Evolutionary conservation across 2,329 filamentous ascomycete genomes (phyloP), one percentile per base, ranked within the genome.

Genomic region (Curvularia sp.): DNA sequence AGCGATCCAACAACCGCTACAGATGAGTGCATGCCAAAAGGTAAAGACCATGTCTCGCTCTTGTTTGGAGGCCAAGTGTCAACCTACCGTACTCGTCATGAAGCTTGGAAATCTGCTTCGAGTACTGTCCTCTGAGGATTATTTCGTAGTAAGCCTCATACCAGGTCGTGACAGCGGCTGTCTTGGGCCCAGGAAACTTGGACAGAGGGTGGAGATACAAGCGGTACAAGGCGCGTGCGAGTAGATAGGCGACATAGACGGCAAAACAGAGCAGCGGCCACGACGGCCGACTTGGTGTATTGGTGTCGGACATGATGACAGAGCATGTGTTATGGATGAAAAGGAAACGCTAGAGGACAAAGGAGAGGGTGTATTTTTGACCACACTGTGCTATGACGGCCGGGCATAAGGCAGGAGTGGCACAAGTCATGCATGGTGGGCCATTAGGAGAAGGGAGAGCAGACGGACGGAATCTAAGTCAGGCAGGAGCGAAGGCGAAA

Each of bases 181-280:
- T 50, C 28, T 51, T 67, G 1, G 81, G 80, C 1, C 81, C 81
- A 1, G 81, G 81, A 60, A 78, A 81, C 42, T 75, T 76, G 42
- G 76, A 69, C 2, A 83, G 72, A 1, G 81, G 80, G 46, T 82
- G 79, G 43, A 81, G 73, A 65, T 74, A 80, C 19, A 80, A 69
- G 54, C 74, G 74, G 63, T 81, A 79, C 53, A 80, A 5, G 49
- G 52, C 52, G 46, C 73, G 61, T 15, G 59, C 66, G 25, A 64
- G 0, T 8, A 64, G 25, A 43, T 73, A 76, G 8, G 59, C 13
- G 28, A 60, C 43, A 21, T 61, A 52, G 5, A 61, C 47, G 9
- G 49, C 54, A 8, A 53, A 57, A 8, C 65, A 57, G 42, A 68
- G 46, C 36, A 57, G 51, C 27, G 59, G 50, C 18, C 61, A 36